These are phyloP conservation scores for Yamadazyma insecticola DNA, from an alignment of 805 yeast genomes.

Conservation along the genomic window DNA sequence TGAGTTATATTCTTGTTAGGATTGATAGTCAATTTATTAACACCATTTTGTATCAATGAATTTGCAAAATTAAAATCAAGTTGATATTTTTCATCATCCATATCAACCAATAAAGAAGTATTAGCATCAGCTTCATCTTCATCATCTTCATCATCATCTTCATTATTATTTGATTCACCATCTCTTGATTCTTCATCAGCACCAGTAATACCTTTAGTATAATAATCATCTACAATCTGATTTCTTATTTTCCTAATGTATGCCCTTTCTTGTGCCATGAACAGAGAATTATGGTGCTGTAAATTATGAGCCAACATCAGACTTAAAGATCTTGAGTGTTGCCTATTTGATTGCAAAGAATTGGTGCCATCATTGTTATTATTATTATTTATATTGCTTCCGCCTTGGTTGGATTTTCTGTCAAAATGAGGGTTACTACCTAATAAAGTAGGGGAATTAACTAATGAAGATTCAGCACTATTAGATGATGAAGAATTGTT, in stretches of 20 bases:
- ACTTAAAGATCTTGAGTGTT: slow-evolving; percentile 9
- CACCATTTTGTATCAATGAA: slow-evolving; percentile 27
- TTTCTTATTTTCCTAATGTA: slow-evolving; percentile 61
- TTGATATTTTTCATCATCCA: slow-evolving; percentile 43
- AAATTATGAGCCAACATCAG: slow-evolving; percentile 13
- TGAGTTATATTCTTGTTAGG: slow-evolving; percentile 29
- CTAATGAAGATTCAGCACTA: slow-evolving; percentile 6
- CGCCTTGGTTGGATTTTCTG: too few species aligned
- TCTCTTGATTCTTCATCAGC: slow-evolving; percentile 25
- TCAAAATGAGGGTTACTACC: neutral
- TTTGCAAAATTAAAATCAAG: slow-evolving; percentile 42
- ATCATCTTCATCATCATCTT: slow-evolving; percentile 20
- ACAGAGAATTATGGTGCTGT: slow-evolving; percentile 18
- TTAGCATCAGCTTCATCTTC: slow-evolving; percentile 19
- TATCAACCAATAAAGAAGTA: slow-evolving; percentile 32
- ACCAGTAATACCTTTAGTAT: slow-evolving; percentile 59
- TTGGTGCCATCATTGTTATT: neutral
- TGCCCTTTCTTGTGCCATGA: slow-evolving; percentile 60
- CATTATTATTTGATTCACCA: slow-evolving; percentile 13
- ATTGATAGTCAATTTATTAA: slow-evolving; percentile 23
- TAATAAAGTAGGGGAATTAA: slow-evolving; percentile 7
- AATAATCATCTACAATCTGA: slow-evolving; percentile 63
- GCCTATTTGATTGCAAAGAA: slow-evolving; percentile 1
- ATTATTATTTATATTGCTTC: too few species aligned
- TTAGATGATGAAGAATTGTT: slow-evolving; percentile 7